Base-by-base conservation (phyloP, 108 stramenopile genomes). In the Stephanodiscus minutulus region DNA sequence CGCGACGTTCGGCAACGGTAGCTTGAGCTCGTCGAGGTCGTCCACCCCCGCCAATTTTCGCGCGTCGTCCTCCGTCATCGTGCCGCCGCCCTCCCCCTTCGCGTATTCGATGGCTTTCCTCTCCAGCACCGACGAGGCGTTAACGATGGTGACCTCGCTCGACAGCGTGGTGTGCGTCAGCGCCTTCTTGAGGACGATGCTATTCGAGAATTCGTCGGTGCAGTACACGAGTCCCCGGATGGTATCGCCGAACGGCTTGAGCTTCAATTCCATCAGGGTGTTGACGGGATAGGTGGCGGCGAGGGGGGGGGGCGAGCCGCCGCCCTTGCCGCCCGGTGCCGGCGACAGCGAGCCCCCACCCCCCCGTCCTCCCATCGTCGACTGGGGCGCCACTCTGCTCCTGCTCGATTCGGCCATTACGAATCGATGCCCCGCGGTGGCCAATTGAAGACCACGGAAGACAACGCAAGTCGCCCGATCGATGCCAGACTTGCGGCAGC, bases 191-290 rank as follows among this genome's bases (percentile, higher is more conserved):
- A 94, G 21, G 0, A 94, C 85, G 47, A 94, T 81, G 7, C 76
- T 56, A 60, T 84, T 81, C 31, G 84, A 66, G 33, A 81, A 66
- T 49, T 89, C 88, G 62, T 94, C 93, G 12, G 89, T 91, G 61
- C 86, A 86, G 70, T 94, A 91, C 11, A 94, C 71, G 39, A 80
- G 52, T 12, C 93, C 93, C n/a, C 62, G 56, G 50, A 90, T 9
- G 24, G 36, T 48, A 18, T 71, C 15, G 0, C 44, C 43, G 31
- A 66, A n/a, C 18, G 60, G 39, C 9, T 52, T 36, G 37, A 82
- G 71, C 33, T 44, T 78, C 35, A 82, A 66, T 73, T 82, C 81
- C 72, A 82, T 68, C 54, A 73, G 27, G 54, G 81, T 62, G 61
- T 82, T 82, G 58, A 70, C 57, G 29, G 81, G 81, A 46, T 82